These are phyloP conservation scores for Pseudohyphozyma bogoriensis DNA, from an alignment of 768 basidiomycete genomes.

Conservation along the genomic window DNA sequence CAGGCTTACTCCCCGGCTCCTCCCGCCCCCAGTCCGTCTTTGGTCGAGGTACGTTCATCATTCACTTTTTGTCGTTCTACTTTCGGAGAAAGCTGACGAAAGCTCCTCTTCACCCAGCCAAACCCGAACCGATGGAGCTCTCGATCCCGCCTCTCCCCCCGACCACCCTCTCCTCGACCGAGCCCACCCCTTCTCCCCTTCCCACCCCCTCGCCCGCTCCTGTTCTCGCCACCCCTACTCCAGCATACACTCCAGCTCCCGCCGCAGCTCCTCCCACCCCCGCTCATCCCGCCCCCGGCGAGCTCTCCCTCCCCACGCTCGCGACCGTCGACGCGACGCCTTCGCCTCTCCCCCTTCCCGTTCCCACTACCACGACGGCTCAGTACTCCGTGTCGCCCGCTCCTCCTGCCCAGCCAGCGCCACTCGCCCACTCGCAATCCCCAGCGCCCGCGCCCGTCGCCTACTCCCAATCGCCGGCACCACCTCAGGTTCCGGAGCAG, in stretches of 20 bases:
- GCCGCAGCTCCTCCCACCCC: background rate
- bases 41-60: too few species aligned
- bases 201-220: background rate
- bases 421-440: background rate
- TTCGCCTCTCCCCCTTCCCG: conserved; percentile 1
- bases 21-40: background rate
- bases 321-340: conserved; percentile 11
- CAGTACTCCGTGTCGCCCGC: background rate
- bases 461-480: background rate
- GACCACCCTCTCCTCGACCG: background rate
- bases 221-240: background rate
- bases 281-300: background rate
- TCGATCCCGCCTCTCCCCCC: too few species aligned
- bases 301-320: background rate
- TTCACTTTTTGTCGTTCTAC: too few species aligned
- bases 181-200: background rate
- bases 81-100: too few species aligned
- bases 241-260: background rate
- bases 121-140: too few species aligned
- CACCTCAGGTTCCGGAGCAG: background rate
- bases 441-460: background rate
- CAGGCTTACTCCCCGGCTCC: background rate
- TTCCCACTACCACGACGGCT: conserved; percentile 1
- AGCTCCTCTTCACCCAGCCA: too few species aligned
- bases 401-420: conserved; percentile 2